phyloP scores from a whole-genome alignment of 495 filamentous ascomycete genomes.

The Neurospora sublineolata region DNA sequence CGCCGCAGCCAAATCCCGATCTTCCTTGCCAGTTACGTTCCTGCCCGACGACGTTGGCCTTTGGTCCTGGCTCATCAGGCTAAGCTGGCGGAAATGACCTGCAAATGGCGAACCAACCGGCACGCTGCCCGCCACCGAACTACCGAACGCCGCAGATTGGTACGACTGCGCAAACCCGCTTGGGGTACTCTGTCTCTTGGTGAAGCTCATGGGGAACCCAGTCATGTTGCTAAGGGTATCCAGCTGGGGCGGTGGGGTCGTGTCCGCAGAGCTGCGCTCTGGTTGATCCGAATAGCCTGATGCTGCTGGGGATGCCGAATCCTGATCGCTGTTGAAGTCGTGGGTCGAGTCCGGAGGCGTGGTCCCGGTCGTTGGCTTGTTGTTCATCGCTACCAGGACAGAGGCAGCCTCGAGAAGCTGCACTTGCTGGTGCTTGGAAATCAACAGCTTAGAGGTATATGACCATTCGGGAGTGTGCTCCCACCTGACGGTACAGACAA shows the following conservation, averaged over 20 bases:
- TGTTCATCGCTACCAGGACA: conserved; percentile 88
- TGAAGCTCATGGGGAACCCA: conserved; percentile 33
- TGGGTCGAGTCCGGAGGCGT: conserved; percentile 49
- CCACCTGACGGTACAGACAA: conserved; percentile 63
- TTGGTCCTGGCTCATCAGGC: conserved; percentile 42
- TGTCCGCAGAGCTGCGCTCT: conserved; percentile 59
- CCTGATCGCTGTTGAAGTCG: conserved; percentile 62
- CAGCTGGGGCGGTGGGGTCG: conserved; percentile 54
- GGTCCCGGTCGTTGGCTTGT: conserved; percentile 36
- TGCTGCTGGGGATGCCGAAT: conserved; percentile 67
- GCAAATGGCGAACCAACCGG: conserved; percentile 34
- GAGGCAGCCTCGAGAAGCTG: conserved; percentile 93
- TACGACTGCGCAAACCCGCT: conserved; percentile 73
- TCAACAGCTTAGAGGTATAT: conserved; percentile 91
- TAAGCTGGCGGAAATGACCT: conserved; percentile 44
- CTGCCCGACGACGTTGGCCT: conserved; percentile 50
- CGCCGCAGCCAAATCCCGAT: conserved; percentile 76
- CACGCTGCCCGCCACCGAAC: conserved; percentile 38
- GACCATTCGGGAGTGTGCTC: conserved; percentile 99
- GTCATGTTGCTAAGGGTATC: conserved; percentile 32
- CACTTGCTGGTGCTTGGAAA: conserved; percentile 99
- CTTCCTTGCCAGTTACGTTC: conserved; percentile 56
- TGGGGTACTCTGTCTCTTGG: conserved; percentile 54
- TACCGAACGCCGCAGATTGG: conserved; percentile 53
- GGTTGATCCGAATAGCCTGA: conserved; percentile 66